Conservation (phyloP, 2,329 filamentous ascomycete species). For the Xylariaceae sp. region DNA sequence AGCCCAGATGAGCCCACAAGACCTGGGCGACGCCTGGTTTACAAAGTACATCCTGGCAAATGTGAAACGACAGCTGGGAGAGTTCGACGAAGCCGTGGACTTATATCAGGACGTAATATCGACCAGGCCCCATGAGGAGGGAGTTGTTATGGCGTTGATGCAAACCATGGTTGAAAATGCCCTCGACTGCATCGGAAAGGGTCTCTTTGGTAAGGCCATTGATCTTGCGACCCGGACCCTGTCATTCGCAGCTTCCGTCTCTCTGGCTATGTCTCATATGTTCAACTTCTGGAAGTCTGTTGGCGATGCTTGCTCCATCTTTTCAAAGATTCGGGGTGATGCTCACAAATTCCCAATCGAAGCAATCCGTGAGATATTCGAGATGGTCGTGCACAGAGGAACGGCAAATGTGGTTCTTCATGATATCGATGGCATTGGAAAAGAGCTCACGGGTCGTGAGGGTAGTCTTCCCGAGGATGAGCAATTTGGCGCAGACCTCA, state of each 20-base stretch:
- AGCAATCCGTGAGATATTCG: slow-evolving; percentile 54
- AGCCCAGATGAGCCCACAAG: slow-evolving; percentile 47
- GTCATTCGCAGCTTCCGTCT: slow-evolving; percentile 58
- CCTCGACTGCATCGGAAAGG: slow-evolving; percentile 70
- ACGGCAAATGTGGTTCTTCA: slow-evolving; percentile 53
- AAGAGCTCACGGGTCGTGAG: slow-evolving; percentile 41
- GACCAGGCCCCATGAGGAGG: slow-evolving; percentile 68
- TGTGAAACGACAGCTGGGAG: slow-evolving; percentile 85
- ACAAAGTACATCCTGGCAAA: slow-evolving; percentile 96
- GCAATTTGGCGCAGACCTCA: slow-evolving; percentile 46
- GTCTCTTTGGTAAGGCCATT: slow-evolving; percentile 78
- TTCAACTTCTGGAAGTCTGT: slow-evolving; percentile 96
- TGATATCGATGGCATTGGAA: slow-evolving; percentile 61
- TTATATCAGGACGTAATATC: slow-evolving; percentile 71
- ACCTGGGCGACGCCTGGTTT: slow-evolving; percentile 77
- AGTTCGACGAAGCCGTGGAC: slow-evolving; percentile 74
- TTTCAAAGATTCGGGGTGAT: slow-evolving; percentile 69
- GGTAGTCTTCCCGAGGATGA: slow-evolving; percentile 44
- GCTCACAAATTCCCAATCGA: slow-evolving; percentile 56
- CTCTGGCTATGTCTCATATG: slow-evolving; percentile 56
- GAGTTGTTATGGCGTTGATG: slow-evolving; percentile 79
- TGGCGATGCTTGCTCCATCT: slow-evolving; percentile 81
- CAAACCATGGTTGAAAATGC: slow-evolving; percentile 84
- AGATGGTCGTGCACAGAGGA: slow-evolving; percentile 45
- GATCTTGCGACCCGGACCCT: slow-evolving; percentile 66